phyloP scores from a whole-genome alignment of 345 rosid genomes.

The Pelargonium nanum region DNA sequence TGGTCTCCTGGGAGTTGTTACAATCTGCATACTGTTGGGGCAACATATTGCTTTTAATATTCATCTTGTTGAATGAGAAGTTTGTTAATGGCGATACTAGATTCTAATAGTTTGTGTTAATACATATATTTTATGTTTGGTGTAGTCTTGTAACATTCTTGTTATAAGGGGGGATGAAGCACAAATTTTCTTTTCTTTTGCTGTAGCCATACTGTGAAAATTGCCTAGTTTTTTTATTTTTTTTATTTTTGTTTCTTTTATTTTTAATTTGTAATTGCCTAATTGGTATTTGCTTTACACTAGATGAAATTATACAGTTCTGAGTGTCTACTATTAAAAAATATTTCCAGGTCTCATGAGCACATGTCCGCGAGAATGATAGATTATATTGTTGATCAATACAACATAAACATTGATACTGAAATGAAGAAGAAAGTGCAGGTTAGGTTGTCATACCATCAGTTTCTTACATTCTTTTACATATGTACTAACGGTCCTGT shows the following conservation, averaged over 20 bases:
- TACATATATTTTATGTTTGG: too few relatives aligned
- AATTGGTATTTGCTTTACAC: neutral
- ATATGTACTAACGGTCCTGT: neutral
- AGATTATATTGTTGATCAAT: slow-evolving; percentile 72
- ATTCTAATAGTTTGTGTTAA: neutral
- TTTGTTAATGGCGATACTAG: neutral
- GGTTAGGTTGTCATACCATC: slow-evolving; percentile 28
- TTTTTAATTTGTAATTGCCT: neutral
- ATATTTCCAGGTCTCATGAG: slow-evolving; percentile 67
- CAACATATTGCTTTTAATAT: neutral
- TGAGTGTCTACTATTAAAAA: neutral
- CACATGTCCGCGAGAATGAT: slow-evolving; percentile 65
- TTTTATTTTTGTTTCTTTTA: too few relatives aligned
- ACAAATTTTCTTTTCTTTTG: too few relatives aligned
- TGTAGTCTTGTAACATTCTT: neutral
- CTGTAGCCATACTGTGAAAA: too few relatives aligned
- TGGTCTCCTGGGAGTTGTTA: neutral
- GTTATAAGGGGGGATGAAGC: neutral
- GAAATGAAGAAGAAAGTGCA: slow-evolving; percentile 72
- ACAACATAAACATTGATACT: slow-evolving; percentile 67
- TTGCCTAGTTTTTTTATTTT: too few relatives aligned
- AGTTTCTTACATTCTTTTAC: neutral
- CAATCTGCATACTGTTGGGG: neutral
- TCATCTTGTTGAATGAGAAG: too few relatives aligned
- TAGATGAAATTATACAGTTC: neutral